Evolutionary conservation across 2,329 filamentous ascomycete species (phyloP).

Genomic region (Sporothrix inflata): DNA sequence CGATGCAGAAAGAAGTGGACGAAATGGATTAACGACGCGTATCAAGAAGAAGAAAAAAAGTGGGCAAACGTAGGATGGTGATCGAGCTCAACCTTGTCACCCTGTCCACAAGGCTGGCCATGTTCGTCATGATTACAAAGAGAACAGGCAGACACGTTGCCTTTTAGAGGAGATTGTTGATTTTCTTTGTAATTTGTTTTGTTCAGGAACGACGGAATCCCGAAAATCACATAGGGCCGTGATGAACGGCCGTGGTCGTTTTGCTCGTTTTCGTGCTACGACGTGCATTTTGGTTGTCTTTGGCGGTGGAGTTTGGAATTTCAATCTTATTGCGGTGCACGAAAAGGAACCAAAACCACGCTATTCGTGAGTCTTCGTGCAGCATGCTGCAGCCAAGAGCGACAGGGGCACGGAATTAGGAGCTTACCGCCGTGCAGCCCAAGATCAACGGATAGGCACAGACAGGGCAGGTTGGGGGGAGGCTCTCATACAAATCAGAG

Average conservation of each 20-base stretch:
- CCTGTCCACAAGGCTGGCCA: neutral
- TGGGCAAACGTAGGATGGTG: neutral
- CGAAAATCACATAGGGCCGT: neutral
- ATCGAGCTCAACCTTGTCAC: neutral
- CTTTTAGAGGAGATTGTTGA: too few species aligned
- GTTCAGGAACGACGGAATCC: neutral
- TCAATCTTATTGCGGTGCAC: too few species aligned
- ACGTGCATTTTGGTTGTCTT: too few species aligned
- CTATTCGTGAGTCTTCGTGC: too few species aligned
- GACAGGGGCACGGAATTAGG: neutral
- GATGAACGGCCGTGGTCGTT: neutral
- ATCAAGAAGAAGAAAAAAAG: neutral
- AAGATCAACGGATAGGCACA: neutral
- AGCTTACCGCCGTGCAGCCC: neutral
- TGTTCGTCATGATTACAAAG: neutral
- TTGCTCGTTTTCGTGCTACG: too few species aligned
- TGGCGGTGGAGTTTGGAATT: too few species aligned
- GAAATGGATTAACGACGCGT: neutral
- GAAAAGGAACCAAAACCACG: too few species aligned
- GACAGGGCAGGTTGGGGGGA: too few species aligned
- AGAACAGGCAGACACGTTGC: neutral
- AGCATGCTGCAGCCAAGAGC: too few species aligned
- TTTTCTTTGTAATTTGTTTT: neutral
- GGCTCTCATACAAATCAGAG: too few species aligned
- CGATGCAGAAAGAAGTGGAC: neutral